A percentile compares a stretch with the other conserved stretches of the same genome.
Evolutionary conservation across 1,139 yeast species (phyloP).

Genomic region (Blastobotrys capitulatus): DNA sequence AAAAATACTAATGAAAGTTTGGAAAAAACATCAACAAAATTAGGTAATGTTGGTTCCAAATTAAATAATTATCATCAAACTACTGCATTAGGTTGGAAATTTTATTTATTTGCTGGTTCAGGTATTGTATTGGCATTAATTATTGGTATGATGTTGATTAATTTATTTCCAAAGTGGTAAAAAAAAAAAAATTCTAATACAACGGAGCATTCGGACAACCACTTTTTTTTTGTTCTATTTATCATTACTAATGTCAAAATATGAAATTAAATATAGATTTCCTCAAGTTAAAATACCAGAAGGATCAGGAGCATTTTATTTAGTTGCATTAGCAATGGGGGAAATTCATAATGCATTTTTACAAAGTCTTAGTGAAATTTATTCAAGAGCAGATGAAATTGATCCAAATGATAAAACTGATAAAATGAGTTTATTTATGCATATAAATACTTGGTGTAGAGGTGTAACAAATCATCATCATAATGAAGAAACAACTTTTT

Average conservation of each 20-base stretch:
- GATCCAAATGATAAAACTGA: too few species aligned
- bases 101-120: slow-evolving; percentile 34
- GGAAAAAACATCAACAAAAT: slow-evolving; percentile 31
- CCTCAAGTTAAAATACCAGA: too few species aligned
- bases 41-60: slow-evolving; percentile 34
- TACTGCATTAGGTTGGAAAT: slow-evolving; percentile 38
- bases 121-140: slow-evolving; percentile 33
- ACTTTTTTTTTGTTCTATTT: too few species aligned
- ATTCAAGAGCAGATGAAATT: too few species aligned
- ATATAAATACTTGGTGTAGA: not conserved
- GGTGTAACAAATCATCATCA: slow-evolving; percentile 2
- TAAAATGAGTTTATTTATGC: too few species aligned
- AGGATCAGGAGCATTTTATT: too few species aligned
- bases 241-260: too few species aligned
- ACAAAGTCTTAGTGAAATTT: too few species aligned
- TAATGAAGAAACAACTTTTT: slow-evolving; percentile 4
- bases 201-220: too few species aligned
- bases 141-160: slow-evolving; percentile 33
- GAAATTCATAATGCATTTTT: too few species aligned
- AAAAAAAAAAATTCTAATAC: not conserved
- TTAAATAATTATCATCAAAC: slow-evolving; percentile 30
- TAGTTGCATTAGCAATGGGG: too few species aligned
- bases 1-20: slow-evolving; percentile 32
- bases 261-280: too few species aligned
- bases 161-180: slow-evolving; percentile 37